Evolutionary conservation across 1,284 basidiomycete genomes (phyloP).

Genomic region (Microbotryum scabiosae): DNA sequence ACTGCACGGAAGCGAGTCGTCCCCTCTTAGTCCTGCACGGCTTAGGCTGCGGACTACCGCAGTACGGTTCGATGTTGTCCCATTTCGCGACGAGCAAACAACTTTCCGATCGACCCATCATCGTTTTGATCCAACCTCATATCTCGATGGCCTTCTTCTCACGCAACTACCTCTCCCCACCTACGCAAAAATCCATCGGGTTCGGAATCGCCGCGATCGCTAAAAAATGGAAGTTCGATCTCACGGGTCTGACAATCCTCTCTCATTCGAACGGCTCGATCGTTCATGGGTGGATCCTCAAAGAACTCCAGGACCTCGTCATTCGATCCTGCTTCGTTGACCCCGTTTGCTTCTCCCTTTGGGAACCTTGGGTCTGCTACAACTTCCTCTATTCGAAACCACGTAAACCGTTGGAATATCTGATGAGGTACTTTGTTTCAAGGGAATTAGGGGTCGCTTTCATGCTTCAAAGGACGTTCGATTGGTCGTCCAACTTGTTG

Average conservation of each 20-base stretch:
- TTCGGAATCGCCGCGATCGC: constrained; percentile 54
- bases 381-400: constrained; percentile 43
- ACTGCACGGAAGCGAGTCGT: constrained; percentile 38
- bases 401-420: constrained; percentile 51
- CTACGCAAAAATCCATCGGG: constrained; percentile 55
- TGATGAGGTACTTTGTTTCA: constrained; percentile 73
- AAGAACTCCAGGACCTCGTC: constrained; percentile 60
- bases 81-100: constrained; percentile 37
- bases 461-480: constrained; percentile 70
- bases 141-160: constrained; percentile 78
- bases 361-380: constrained; percentile 68
- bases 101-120: constrained; percentile 60
- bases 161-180: constrained; percentile 59
- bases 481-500: constrained; percentile 58
- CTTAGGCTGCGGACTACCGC: constrained; percentile 52
- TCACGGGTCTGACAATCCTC: constrained; percentile 59
- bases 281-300: constrained; percentile 73
- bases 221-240: constrained; percentile 52
- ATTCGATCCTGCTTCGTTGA: constrained; percentile 76
- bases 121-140: constrained; percentile 72
- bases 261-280: constrained; percentile 73
- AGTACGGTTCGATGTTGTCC: constrained; percentile 43
- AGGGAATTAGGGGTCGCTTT: constrained; percentile 77
- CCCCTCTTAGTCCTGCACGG: constrained; percentile 81
- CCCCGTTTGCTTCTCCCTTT: constrained; percentile 70